phyloP scores from a whole-genome alignment of 192 early-diverging fungal species.

The Chytriomyces hyalinus region DNA sequence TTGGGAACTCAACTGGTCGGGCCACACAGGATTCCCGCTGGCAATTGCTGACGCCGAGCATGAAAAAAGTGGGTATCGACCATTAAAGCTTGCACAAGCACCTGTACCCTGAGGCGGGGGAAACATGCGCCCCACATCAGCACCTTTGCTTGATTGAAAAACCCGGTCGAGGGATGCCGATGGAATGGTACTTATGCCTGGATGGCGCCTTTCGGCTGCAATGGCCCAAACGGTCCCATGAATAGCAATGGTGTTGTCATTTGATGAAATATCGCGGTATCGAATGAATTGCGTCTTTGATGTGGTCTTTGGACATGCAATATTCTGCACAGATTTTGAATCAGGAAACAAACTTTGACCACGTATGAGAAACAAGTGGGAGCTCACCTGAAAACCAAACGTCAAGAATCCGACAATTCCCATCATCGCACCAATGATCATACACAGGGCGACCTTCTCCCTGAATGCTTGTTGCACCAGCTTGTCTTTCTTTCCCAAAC shows the following conservation, averaged over 20 bases:
- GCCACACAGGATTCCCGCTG: not conserved
- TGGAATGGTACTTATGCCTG: too few relatives aligned
- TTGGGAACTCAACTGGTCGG: constrained; percentile 1
- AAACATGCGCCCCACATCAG: constrained; percentile 17
- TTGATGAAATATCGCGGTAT: constrained; percentile 9
- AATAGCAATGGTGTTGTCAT: constrained; percentile 3
- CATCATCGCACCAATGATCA: constrained; percentile 50
- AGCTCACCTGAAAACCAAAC: constrained; percentile 44
- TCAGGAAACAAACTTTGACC: too few relatives aligned
- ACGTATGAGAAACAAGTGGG: not conserved
- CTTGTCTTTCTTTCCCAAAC: constrained; percentile 38
- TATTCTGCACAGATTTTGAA: constrained; percentile 1
- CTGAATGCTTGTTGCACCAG: constrained; percentile 53
- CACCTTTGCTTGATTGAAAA: not conserved
- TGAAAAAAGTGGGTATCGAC: constrained; percentile 25
- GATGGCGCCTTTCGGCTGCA: not conserved
- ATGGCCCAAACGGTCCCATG: constrained; percentile 1
- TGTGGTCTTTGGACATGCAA: not conserved
- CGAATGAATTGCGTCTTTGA: not conserved
- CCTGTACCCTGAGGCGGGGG: not conserved
- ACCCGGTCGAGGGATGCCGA: too few relatives aligned
- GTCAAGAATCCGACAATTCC: constrained; percentile 50
- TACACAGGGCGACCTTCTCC: constrained; percentile 57
- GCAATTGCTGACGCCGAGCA: not conserved
- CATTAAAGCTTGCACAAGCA: constrained; percentile 20